Conservation (phyloP, 306 rosid species). For the Acmispon strigosus region DNA sequence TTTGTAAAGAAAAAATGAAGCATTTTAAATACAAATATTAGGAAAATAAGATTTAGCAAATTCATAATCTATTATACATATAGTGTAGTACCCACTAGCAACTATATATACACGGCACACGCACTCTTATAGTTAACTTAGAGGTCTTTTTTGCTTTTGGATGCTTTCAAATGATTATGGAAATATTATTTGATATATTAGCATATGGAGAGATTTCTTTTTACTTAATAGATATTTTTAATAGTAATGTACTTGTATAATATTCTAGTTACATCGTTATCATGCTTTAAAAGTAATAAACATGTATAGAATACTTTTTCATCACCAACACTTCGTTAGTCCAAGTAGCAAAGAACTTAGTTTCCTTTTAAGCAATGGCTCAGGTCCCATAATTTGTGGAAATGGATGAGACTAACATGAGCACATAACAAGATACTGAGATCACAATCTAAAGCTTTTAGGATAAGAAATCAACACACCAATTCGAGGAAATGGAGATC, state of each 20-base stretch:
- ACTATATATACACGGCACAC: no score
- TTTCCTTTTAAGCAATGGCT: no score
- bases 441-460: conserved; percentile 12
- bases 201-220: background rate
- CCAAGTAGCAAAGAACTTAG: background rate
- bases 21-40: no score
- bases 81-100: no score
- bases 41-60: no score
- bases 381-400: background rate
- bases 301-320: background rate
- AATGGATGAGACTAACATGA: conserved; percentile 6
- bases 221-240: background rate
- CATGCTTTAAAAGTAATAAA: background rate
- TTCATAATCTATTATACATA: no score
- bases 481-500: conserved; percentile 15
- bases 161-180: background rate
- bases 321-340: no score
- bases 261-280: background rate
- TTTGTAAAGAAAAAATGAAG: no score
- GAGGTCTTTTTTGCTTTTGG: background rate
- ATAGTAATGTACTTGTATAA: background rate
- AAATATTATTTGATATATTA: background rate
- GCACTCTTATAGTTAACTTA: background rate
- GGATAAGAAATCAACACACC: conserved; percentile 9
- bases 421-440: background rate